These are phyloP conservation scores for Eucalyptus sp. DNA, from an alignment of 345 rosid species.

Conservation along the genomic window DNA sequence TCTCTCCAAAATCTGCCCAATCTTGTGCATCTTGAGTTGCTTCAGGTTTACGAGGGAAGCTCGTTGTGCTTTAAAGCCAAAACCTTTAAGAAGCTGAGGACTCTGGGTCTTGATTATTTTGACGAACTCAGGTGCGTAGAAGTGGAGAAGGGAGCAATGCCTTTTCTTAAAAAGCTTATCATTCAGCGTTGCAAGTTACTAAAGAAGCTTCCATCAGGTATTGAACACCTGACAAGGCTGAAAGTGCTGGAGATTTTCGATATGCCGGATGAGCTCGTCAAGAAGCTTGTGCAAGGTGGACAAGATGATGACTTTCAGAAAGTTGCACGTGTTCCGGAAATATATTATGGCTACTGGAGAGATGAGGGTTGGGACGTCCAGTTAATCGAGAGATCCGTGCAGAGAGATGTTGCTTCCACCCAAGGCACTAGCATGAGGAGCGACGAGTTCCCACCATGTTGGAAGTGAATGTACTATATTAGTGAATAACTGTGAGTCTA, in stretches of 20 bases:
- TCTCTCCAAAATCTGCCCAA: constrained; percentile 18
- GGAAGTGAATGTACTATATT: background rate
- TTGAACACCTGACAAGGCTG: constrained; percentile 13
- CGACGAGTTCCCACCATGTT: constrained; percentile 3
- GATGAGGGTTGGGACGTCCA: constrained; percentile 20
- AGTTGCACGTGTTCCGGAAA: constrained; percentile 15
- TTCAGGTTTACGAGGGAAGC: constrained; percentile 8
- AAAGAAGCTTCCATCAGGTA: constrained; percentile 11
- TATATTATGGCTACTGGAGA: constrained; percentile 13
- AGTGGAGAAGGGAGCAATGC: constrained; percentile 17
- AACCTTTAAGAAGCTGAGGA: constrained; percentile 16
- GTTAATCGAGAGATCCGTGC: constrained; percentile 1
- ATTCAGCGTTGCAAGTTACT: constrained; percentile 14
- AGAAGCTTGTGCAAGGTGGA: background rate
- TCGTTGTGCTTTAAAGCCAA: constrained; percentile 2
- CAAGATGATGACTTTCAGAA: constrained; percentile 5
- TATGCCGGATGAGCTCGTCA: constrained; percentile 16
- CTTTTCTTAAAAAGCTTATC: constrained; percentile 8
- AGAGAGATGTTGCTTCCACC: background rate
- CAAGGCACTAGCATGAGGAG: background rate
- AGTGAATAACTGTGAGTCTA: background rate
- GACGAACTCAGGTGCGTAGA: constrained; percentile 4
- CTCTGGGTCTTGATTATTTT: constrained; percentile 15
- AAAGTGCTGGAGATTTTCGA: constrained; percentile 18
- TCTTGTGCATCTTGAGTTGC: constrained; percentile 21